These are phyloP conservation scores for Talaromyces pinophilus DNA, from an alignment of 2,329 filamentous ascomycete species.

Conservation along the genomic window DNA sequence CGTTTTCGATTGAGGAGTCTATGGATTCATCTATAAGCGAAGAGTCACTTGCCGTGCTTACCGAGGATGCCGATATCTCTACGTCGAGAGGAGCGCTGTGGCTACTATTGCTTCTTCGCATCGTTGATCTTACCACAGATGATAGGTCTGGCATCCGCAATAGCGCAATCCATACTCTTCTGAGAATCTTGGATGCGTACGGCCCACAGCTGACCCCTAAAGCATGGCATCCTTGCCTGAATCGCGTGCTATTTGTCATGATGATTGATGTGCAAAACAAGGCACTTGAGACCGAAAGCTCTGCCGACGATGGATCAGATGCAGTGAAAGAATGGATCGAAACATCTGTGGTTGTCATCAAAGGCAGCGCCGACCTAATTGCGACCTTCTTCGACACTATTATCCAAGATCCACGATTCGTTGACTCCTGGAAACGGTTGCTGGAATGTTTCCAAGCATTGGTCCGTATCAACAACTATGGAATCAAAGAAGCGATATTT, in stretches of 20 bases:
- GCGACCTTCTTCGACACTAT: conserved; percentile 75
- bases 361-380: conserved; percentile 70
- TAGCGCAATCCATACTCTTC: conserved; percentile 82
- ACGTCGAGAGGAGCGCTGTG: conserved; percentile 53
- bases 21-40: conserved; percentile 55
- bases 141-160: conserved; percentile 44
- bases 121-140: conserved; percentile 45
- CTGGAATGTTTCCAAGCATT: conserved; percentile 67
- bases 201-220: conserved; percentile 75
- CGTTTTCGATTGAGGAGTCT: conserved; percentile 40
- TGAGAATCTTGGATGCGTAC: conserved; percentile 90
- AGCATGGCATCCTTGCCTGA: conserved; percentile 81
- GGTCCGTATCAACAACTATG: conserved; percentile 64
- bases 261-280: conserved; percentile 68
- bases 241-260: conserved; percentile 77
- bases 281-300: conserved; percentile 26
- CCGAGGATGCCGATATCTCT: conserved; percentile 59
- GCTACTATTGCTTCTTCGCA: conserved; percentile 41
- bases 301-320: conserved; percentile 29
- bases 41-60: conserved; percentile 58
- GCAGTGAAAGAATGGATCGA: conserved; percentile 65
- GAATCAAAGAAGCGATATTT: conserved; percentile 71
- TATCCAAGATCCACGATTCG: conserved; percentile 65
- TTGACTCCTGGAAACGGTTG: conserved; percentile 73
- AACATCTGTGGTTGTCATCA: conserved; percentile 72